Base-by-base conservation (phyloP, 2,329 filamentous ascomycete genomes). In the Huntiella moniliformis region DNA sequence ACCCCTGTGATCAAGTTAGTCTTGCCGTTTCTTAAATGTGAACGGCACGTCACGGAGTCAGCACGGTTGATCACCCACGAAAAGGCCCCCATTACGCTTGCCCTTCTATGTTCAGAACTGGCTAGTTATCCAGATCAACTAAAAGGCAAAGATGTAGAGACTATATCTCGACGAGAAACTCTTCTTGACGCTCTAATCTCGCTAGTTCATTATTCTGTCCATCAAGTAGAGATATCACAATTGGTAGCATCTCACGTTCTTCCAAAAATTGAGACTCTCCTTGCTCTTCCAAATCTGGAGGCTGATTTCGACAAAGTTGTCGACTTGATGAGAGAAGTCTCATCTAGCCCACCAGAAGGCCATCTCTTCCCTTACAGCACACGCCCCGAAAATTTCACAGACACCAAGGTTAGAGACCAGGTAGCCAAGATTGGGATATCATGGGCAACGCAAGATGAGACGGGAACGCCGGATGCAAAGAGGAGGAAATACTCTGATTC, bases 91-190 rank as follows among this genome's bases (percentile, higher is more conserved):
- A 17, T 49, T 18, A 18, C 41, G 12, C 55, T 68, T 12, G 57
- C 63, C 11, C 47, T 66, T 3, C 57, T 69, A 10, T 68, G 65
- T 42, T 59, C 57, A 15, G 65, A 70, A 31, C 54, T 64, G 48
- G 55, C 61, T 18, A 58, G 54, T 15, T 55, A 54, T 10, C 56
- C 58, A 15, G 57, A 57, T 16, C 56, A 56, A 7, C 53, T 63
- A 12, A 51, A 57, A n/a, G 51, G 56, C 6, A 46, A 54, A 5
- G 56, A 58, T 13, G 51, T 55, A 1, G 47, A 51, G 12, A 54
- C 56, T 12, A 52, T 54, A 3, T 51, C 57, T 2, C 56, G 58
- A 11, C 58, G 61, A 37, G 56, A 53, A 5, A 54, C 57, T 3
- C 60, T 65, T 33, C 66, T 62, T 37, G 51, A 57, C 37, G 60